Percentiles rank a stretch among this genome's conserved stretches.
phyloP scores from a whole-genome alignment of 441 rosid genomes.

The Brassica hybrid region DNA sequence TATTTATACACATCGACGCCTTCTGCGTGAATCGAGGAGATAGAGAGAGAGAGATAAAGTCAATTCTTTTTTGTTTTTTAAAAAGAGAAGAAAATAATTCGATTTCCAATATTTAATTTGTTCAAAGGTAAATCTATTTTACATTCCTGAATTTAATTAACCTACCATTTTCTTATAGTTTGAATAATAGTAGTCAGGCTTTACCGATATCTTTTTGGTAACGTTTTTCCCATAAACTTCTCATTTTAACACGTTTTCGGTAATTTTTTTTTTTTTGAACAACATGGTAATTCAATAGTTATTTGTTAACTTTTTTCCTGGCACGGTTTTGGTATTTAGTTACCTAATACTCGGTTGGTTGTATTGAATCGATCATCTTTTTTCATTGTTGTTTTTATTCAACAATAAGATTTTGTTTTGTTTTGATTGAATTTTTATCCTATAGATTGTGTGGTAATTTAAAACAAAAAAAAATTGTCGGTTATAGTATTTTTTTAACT shows the following conservation, averaged over 20 bases:
- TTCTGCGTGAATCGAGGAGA: slow-evolving; percentile 13
- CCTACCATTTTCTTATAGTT: slow-evolving; percentile 18
- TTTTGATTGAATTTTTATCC: background rate
- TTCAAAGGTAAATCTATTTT: slow-evolving; percentile 8
- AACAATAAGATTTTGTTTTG: background rate
- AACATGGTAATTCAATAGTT: background rate
- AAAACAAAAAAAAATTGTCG: background rate
- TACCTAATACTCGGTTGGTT: slow-evolving; percentile 23
- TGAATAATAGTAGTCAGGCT: slow-evolving; percentile 11
- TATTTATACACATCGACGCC: slow-evolving; percentile 32
- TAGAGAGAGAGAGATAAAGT: background rate
- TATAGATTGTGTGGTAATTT: background rate
- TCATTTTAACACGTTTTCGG: slow-evolving; percentile 18
- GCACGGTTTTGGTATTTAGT: slow-evolving; percentile 18
- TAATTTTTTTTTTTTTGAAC: background rate
- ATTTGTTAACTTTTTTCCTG: background rate
- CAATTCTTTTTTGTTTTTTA: background rate
- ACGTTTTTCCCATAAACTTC: slow-evolving; percentile 11
- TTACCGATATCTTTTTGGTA: slow-evolving; percentile 10
- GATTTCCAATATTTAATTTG: slow-evolving; percentile 13
- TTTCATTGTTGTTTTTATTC: background rate
- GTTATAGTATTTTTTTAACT: slow-evolving; percentile 24
- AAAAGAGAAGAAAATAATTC: background rate
- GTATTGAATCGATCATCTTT: slow-evolving; percentile 14
- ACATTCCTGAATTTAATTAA: background rate